Evolutionary conservation across 2,329 filamentous ascomycete genomes (phyloP).

Genomic region (Cladosporium velox): DNA sequence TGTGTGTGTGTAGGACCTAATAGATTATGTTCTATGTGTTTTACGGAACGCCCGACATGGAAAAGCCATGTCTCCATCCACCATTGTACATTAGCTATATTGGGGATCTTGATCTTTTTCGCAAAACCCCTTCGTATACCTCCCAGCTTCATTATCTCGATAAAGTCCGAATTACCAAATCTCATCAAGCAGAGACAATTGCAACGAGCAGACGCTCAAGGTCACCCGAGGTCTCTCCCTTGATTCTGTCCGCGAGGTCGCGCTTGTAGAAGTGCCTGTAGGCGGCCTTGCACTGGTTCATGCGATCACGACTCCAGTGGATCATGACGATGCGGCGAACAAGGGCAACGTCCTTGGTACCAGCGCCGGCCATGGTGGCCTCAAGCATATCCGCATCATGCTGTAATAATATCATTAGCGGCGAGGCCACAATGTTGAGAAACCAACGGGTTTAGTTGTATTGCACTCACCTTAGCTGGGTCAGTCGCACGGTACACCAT

Average conservation of each 20-base stretch:
- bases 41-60: background rate
- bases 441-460: background rate
- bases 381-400: conserved; percentile 83
- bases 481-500: conserved; percentile 78
- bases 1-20: background rate
- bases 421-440: background rate
- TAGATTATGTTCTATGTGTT: background rate
- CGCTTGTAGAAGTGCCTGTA: conserved; percentile 71
- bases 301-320: conserved; percentile 78
- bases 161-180: background rate
- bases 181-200: background rate
- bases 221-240: conserved; percentile 81
- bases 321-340: conserved; percentile 74
- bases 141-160: background rate
- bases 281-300: conserved; percentile 76
- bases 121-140: background rate
- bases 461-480: conserved; percentile 57
- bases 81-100: background rate
- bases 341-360: conserved; percentile 82
- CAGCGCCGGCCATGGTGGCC: conserved; percentile 79
- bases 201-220: conserved; percentile 77
- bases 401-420: conserved; percentile 26
- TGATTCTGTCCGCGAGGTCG: conserved; percentile 69
- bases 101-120: background rate
- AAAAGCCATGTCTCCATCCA: background rate